Conservation (phyloP, 164 flowering plant genomes). For the Piper betle region DNA sequence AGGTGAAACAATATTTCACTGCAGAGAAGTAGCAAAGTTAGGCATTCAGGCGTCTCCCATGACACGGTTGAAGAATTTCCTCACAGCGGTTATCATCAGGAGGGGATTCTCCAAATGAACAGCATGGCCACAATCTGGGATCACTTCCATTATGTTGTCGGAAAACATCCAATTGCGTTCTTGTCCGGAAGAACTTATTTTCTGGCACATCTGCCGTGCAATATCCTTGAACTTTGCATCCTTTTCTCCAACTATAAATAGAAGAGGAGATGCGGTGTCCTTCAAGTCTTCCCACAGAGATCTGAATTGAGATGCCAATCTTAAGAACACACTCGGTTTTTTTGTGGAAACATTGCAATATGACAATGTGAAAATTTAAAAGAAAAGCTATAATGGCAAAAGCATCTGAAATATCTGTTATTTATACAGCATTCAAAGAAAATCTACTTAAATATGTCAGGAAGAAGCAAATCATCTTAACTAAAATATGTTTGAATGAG, state of each 20-base stretch:
- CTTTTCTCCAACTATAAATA: conserved; percentile 62
- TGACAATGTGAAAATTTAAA: too few species aligned
- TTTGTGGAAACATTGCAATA: background rate
- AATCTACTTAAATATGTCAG: too few species aligned
- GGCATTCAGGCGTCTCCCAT: background rate
- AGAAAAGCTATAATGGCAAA: too few species aligned
- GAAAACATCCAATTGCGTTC: conserved; percentile 4
- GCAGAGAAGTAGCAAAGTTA: too few species aligned
- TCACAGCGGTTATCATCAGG: conserved; percentile 31
- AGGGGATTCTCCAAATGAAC: conserved; percentile 86
- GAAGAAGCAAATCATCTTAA: too few species aligned
- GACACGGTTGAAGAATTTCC: conserved; percentile 27
- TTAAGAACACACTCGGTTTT: background rate
- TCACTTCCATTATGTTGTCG: conserved; percentile 24
- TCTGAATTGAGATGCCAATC: conserved; percentile 18
- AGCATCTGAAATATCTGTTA: too few species aligned
- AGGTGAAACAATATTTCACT: too few species aligned
- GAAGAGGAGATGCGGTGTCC: conserved; percentile 36
- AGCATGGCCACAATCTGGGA: conserved; percentile 85
- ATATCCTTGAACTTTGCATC: conserved; percentile 71
- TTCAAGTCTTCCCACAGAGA: conserved; percentile 83
- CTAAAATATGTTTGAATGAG: too few species aligned
- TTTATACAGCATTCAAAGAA: too few species aligned
- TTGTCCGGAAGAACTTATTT: conserved; percentile 11
- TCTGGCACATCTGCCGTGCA: conserved; percentile 34